Evolutionary conservation across 306 rosid species (phyloP).

Genomic region (Dryas drummondii): DNA sequence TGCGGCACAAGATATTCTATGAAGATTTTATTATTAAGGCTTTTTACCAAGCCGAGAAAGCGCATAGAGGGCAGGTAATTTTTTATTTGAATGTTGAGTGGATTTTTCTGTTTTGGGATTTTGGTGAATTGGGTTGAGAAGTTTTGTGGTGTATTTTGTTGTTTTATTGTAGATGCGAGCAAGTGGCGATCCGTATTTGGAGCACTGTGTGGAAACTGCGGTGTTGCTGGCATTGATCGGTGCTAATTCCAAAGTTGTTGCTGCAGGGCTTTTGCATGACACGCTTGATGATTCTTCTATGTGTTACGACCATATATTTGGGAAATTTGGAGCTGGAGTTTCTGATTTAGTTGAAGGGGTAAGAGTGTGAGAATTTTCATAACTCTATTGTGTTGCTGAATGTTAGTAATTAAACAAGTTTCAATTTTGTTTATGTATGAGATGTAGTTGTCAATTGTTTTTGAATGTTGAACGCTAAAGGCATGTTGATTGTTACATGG

Average conservation of each 20-base stretch:
- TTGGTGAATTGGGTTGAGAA: conserved; percentile 21
- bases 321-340: conserved; percentile 73
- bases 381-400: not conserved
- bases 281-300: conserved; percentile 84
- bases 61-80: conserved; percentile 90
- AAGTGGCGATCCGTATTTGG: conserved; percentile 92
- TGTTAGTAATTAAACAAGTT: not conserved
- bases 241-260: conserved; percentile 86
- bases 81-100: not conserved
- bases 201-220: conserved; percentile 95
- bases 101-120: conserved; percentile 5
- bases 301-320: conserved; percentile 62
- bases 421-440: not conserved
- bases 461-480: not conserved
- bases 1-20: conserved; percentile 69
- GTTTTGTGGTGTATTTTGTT: conserved; percentile 20
- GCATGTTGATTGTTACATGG: not conserved
- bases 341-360: conserved; percentile 94
- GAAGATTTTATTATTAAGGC: conserved; percentile 90
- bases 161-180: conserved; percentile 64
- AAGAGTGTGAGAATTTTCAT: conserved; percentile 28
- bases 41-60: conserved; percentile 90
- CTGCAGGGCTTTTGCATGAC: conserved; percentile 97
- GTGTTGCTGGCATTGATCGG: conserved; percentile 86
- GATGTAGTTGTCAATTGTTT: not conserved